phyloP scores from a whole-genome alignment of 495 filamentous ascomycete species.

The Hypoxylon cercidicola region DNA sequence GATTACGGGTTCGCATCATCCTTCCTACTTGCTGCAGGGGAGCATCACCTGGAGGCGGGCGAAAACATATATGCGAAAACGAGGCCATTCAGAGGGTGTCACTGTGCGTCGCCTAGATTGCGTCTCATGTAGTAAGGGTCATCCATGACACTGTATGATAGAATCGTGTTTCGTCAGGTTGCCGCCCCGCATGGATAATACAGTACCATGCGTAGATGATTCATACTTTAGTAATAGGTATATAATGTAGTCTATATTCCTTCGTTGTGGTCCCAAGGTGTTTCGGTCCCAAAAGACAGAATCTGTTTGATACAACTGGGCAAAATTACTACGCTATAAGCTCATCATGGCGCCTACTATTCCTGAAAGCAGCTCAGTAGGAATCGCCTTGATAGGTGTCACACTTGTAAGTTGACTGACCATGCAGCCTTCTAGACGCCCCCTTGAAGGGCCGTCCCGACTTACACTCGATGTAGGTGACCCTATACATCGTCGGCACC shows the following conservation, averaged over 20 bases:
- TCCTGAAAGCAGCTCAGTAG: not conserved
- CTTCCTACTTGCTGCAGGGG: not conserved
- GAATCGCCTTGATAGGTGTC: conserved; percentile 10
- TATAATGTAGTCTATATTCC: conserved; percentile 15
- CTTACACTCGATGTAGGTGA: conserved; percentile 25
- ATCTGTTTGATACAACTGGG: not conserved
- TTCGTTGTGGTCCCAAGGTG: not conserved
- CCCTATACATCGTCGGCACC: conserved; percentile 27
- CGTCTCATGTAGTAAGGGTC: not conserved
- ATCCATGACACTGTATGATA: not conserved
- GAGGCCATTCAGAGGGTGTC: not conserved
- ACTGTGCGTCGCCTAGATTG: not conserved
- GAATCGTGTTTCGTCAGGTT: not conserved
- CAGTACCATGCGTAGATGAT: no score
- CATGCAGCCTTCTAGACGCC: not conserved
- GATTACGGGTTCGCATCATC: no score
- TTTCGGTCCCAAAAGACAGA: not conserved
- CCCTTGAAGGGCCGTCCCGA: not conserved
- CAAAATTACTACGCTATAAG: not conserved
- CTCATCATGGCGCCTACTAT: conserved; percentile 30
- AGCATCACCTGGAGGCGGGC: not conserved
- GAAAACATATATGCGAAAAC: no score
- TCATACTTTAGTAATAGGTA: no score
- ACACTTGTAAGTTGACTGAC: conserved; percentile 16
- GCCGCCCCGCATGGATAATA: not conserved